Evolutionary conservation across 2,329 filamentous ascomycete species (phyloP).

Genomic region (Fusarium oxysporum): DNA sequence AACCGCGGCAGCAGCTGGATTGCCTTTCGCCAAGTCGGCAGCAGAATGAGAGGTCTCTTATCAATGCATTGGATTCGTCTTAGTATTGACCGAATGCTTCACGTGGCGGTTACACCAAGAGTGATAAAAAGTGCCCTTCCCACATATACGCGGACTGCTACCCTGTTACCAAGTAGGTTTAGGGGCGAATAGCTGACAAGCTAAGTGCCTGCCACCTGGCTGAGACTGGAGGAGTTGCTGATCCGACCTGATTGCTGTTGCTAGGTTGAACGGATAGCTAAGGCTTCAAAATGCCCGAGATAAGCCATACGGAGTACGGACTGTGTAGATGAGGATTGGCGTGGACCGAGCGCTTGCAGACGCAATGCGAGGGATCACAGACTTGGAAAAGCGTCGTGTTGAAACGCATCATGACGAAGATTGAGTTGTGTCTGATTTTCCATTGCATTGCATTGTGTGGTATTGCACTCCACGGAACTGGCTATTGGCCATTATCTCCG

Average conservation of each 20-base stretch:
- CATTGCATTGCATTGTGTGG: constrained; percentile 13
- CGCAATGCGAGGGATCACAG: constrained; percentile 20
- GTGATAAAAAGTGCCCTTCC: not conserved
- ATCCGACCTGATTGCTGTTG: not conserved
- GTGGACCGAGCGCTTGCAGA: constrained; percentile 20
- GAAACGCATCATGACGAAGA: constrained; percentile 36
- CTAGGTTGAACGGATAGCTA: not conserved
- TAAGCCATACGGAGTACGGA: constrained; percentile 29
- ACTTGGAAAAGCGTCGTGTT: constrained; percentile 23
- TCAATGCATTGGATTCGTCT: constrained; percentile 15
- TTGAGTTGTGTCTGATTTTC: constrained; percentile 5
- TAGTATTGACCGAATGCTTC: not conserved
- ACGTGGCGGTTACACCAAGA: not conserved
- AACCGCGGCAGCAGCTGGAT: constrained; percentile 37
- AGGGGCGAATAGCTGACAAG: constrained; percentile 5
- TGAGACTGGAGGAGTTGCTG: constrained; percentile 16
- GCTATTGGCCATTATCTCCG: not conserved
- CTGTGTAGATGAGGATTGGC: constrained; percentile 20
- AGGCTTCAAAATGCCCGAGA: constrained; percentile 21
- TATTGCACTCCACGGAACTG: not conserved
- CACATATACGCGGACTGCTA: constrained; percentile 2
- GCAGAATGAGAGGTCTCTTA: constrained; percentile 29
- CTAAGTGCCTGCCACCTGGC: not conserved
- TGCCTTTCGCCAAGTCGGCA: constrained; percentile 23
- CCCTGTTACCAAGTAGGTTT: constrained; percentile 10